A percentile compares a stretch with the other conserved stretches of the same genome.
phyloP scores from a whole-genome alignment of 495 filamentous ascomycete species.

The Darksidea phi region DNA sequence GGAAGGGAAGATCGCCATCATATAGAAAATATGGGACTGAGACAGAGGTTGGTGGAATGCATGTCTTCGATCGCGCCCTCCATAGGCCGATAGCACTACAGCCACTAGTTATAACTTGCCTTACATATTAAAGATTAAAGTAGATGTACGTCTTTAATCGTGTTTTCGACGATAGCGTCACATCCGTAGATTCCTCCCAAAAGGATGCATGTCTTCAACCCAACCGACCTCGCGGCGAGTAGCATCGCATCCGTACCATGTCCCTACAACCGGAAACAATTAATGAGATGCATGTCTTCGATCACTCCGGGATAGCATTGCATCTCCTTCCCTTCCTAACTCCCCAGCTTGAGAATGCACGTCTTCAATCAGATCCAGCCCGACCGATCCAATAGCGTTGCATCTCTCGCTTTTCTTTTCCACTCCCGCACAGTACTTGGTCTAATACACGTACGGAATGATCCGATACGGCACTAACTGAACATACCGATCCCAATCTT shows the following conservation, averaged over 20 bases:
- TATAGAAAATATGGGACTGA: neutral
- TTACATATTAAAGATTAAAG: conserved; percentile 16
- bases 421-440: neutral
- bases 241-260: conserved; percentile 13
- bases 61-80: conserved; percentile 21
- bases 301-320: conserved; percentile 9
- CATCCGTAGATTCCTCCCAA: neutral
- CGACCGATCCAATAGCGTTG: conserved; percentile 18
- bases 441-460: conserved; percentile 82
- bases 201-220: conserved; percentile 29
- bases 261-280: neutral
- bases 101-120: neutral
- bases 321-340: neutral
- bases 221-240: conserved; percentile 20
- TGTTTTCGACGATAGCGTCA: conserved; percentile 12
- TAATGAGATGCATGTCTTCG: conserved; percentile 15
- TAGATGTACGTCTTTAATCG: conserved; percentile 19
- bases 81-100: conserved; percentile 6
- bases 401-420: conserved; percentile 3
- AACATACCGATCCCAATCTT: conserved; percentile 89
- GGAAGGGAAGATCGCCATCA: too few species aligned
- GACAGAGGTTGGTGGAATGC: conserved; percentile 1
- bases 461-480: conserved; percentile 80
- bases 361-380: conserved; percentile 26
- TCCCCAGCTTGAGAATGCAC: conserved; percentile 14